These are phyloP conservation scores for Eucalyptus melliodora DNA, from an alignment of 345 rosid genomes.

Conservation along the genomic window DNA sequence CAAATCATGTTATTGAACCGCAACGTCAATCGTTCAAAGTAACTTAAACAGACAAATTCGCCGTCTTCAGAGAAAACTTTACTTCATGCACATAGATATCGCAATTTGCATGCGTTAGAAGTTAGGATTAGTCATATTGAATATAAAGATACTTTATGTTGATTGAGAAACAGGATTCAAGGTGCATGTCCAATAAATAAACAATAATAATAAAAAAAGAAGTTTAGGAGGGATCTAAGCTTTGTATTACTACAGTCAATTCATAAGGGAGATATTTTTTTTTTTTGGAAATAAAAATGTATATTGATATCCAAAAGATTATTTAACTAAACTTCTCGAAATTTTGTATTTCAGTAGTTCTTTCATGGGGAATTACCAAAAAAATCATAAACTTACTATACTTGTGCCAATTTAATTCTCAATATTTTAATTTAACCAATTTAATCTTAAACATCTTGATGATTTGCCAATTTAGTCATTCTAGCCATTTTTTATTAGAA, in stretches of 20 bases:
- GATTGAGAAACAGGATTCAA: too few relatives aligned
- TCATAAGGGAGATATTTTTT: neutral
- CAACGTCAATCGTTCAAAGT: fast-evolving
- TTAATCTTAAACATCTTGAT: too few relatives aligned
- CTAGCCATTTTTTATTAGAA: too few relatives aligned
- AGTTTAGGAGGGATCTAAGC: neutral
- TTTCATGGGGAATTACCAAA: neutral
- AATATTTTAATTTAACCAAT: too few relatives aligned
- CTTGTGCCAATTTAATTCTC: too few relatives aligned
- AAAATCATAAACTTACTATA: too few relatives aligned
- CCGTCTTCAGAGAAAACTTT: neutral
- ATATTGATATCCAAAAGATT: neutral
- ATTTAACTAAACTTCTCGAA: neutral
- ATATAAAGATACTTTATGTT: neutral
- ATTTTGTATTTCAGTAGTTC: neutral
- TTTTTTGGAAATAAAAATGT: neutral
- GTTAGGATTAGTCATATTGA: neutral
- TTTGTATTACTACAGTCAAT: neutral
- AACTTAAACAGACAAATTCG: neutral
- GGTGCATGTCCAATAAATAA: too few relatives aligned
- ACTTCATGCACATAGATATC: neutral
- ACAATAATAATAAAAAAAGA: too few relatives aligned
- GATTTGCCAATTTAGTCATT: too few relatives aligned
- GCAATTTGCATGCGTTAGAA: neutral
- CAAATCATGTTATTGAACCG: neutral